These are phyloP conservation scores for Talaromyces borbonicus DNA, from an alignment of 495 filamentous ascomycete species.

Conservation along the genomic window DNA sequence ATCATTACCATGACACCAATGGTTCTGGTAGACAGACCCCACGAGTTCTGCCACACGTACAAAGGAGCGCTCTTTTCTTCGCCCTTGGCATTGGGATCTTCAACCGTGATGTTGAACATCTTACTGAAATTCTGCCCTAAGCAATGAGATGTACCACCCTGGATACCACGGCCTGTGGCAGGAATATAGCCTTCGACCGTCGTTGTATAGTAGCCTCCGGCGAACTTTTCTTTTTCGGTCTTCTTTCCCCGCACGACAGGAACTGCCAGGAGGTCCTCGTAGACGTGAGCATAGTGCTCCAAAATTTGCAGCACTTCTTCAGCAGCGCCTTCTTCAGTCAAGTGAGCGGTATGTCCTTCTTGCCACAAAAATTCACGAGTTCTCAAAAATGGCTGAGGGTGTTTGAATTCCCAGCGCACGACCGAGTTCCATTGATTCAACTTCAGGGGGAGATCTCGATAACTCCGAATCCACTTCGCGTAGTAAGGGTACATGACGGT, in stretches of 20 bases:
- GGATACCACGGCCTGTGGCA: constrained; percentile 88
- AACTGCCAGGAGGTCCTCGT: constrained; percentile 86
- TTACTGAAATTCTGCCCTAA: constrained; percentile 95
- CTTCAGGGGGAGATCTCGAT: constrained; percentile 84
- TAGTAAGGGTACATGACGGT: constrained; percentile 95
- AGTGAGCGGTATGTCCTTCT: constrained; percentile 92
- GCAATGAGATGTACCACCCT: constrained; percentile 88
- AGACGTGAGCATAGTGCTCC: constrained; percentile 83
- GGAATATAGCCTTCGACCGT: constrained; percentile 88
- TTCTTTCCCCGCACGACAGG: constrained; percentile 87
- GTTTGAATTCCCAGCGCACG: constrained; percentile 97
- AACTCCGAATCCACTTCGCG: constrained; percentile 88
- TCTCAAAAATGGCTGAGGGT: constrained; percentile 88
- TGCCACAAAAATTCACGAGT: constrained; percentile 97
- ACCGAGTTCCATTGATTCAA: constrained; percentile 99
- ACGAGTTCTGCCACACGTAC: constrained; percentile 95
- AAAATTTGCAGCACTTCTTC: constrained; percentile 86
- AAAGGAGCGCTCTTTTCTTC: constrained; percentile 61
- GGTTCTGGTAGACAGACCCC: constrained; percentile 90
- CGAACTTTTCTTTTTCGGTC: constrained; percentile 89
- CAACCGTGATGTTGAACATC: constrained; percentile 96
- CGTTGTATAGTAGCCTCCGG: constrained; percentile 89
- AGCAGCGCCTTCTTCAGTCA: constrained; percentile 65
- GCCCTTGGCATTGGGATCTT: constrained; percentile 72
- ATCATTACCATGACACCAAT: constrained; percentile 98